phyloP scores from a whole-genome alignment of 164 flowering plant genomes.

The Protea cynaroides region DNA sequence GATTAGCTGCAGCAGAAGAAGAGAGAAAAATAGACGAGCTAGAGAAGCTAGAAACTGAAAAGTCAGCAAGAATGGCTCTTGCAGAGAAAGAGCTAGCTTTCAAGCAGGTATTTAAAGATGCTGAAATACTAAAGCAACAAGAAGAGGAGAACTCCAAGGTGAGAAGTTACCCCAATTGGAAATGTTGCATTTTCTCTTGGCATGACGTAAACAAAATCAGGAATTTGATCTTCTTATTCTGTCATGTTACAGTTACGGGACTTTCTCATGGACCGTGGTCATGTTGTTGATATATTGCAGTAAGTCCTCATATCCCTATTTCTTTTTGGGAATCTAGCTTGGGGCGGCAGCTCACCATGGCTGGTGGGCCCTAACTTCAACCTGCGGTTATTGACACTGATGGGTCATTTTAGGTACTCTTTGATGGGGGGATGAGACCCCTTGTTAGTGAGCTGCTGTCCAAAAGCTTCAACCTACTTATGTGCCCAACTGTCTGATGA shows the following conservation, averaged over 20 bases:
- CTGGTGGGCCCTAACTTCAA: too few species aligned
- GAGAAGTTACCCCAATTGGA: background rate
- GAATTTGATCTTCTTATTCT: slow-evolving; percentile 2
- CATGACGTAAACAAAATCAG: background rate
- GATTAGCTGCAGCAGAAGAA: slow-evolving; percentile 57
- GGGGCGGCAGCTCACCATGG: background rate
- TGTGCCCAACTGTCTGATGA: too few species aligned
- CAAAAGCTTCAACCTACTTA: too few species aligned
- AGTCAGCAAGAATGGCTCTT: slow-evolving; percentile 39
- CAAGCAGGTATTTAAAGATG: slow-evolving; percentile 73
- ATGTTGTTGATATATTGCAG: slow-evolving; percentile 66
- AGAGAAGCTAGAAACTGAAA: slow-evolving; percentile 52
- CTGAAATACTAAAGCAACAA: slow-evolving; percentile 50
- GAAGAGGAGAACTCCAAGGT: slow-evolving; percentile 92
- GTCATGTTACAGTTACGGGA: slow-evolving; percentile 54
- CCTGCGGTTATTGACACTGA: too few species aligned
- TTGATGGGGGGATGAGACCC: too few species aligned
- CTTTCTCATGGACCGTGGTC: slow-evolving; percentile 76
- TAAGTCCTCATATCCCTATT: slow-evolving; percentile 37
- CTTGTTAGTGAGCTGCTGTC: too few species aligned
- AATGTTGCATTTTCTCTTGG: background rate
- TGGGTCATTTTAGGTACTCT: too few species aligned
- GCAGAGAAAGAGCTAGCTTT: slow-evolving; percentile 54
- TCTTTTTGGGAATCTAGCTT: background rate
- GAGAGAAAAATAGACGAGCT: slow-evolving; percentile 45